Conservation (phyloP, 2,329 filamentous ascomycete species). For the Thielaviopsis euricoi region DNA sequence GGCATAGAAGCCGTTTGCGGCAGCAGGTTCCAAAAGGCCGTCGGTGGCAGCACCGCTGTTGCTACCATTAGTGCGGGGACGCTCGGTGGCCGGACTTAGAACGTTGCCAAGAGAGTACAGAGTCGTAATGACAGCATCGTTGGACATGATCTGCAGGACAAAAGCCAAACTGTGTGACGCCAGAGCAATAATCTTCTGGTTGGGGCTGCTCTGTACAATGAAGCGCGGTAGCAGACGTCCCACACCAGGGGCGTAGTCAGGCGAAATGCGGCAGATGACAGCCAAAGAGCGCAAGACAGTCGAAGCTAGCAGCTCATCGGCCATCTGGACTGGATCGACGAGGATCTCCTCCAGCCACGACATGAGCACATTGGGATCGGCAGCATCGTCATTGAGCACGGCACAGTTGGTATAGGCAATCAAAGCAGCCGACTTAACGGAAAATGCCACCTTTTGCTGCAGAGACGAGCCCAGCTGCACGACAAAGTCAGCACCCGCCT, state of each 20-base stretch:
- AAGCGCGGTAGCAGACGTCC: conserved; percentile 70
- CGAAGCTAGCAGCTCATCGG: conserved; percentile 58
- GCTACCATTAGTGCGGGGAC: conserved; percentile 34
- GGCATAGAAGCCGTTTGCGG: conserved; percentile 30
- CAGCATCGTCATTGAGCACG: conserved; percentile 63
- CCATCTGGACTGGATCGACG: conserved; percentile 65
- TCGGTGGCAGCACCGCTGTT: conserved; percentile 22
- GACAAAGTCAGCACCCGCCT: conserved; percentile 80
- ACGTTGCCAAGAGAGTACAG: conserved; percentile 95
- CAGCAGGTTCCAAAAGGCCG: conserved; percentile 16
- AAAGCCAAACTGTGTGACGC: conserved; percentile 76
- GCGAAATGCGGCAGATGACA: conserved; percentile 59
- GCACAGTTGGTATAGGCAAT: conserved; percentile 76
- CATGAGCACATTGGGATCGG: conserved; percentile 64
- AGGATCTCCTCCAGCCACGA: conserved; percentile 75
- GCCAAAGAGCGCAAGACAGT: conserved; percentile 70
- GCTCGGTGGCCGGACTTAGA: conserved; percentile 54
- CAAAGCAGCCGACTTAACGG: conserved; percentile 69
- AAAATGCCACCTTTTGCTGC: conserved; percentile 73
- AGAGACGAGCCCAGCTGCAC: conserved; percentile 61
- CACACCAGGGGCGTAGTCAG: conserved; percentile 55
- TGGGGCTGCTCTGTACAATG: conserved; percentile 68
- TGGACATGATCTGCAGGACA: conserved; percentile 65
- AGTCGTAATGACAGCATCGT: conserved; percentile 87
- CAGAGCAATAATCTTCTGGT: conserved; percentile 50